Evolutionary conservation across 495 filamentous ascomycete species (phyloP), one percentile per base, ranked within the genome.

Genomic region (Cryomyces minteri): DNA sequence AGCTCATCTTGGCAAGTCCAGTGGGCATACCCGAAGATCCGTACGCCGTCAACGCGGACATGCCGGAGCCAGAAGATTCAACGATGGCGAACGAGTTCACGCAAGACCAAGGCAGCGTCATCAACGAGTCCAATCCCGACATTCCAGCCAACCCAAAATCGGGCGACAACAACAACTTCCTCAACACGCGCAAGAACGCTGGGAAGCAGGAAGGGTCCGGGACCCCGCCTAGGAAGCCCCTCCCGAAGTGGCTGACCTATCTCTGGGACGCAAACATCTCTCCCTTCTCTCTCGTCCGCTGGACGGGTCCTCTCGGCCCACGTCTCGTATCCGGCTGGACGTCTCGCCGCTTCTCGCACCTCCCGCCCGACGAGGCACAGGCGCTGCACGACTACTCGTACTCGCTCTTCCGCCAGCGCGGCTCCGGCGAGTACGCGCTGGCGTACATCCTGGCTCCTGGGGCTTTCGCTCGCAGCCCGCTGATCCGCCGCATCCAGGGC

Each of bases 191-290:
- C 25, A 56, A 62, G 11, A 64, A 67, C 45, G 49, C 53, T 42
- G 59, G 62, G 39, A 47, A 53, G 43, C 43, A 48, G 10, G 28
- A 37, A 34, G 54, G 54, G 12, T 41, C 45, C 32, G 62, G 43
- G 56, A 30, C 32, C 54, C 31, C 52, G 34, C 57, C 62, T 6
- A 53, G 55, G 12, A 66, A 67, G 42, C 80, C 79, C 12, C 52
- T 84, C 9, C 82, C 87, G 0, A 79, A 79, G 59, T 94, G 86
- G 85, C 66, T 95, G 12, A 76, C 76, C 31, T 94, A 84, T 59
- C 72, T 98, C 32, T 98, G 90, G 90, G 90, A 98, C 48, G 84
- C 85, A 51, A 98, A 98, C 56, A 79, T 98, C 51, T 94, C 86
- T 0, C 90, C 92, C 12, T 98, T 98, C 60, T 84, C 76, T 49